Evolutionary conservation across 202 grass and related monocot genomes (phyloP), one percentile per base, ranked within the genome.

Genomic region (Eragrostis tef): DNA sequence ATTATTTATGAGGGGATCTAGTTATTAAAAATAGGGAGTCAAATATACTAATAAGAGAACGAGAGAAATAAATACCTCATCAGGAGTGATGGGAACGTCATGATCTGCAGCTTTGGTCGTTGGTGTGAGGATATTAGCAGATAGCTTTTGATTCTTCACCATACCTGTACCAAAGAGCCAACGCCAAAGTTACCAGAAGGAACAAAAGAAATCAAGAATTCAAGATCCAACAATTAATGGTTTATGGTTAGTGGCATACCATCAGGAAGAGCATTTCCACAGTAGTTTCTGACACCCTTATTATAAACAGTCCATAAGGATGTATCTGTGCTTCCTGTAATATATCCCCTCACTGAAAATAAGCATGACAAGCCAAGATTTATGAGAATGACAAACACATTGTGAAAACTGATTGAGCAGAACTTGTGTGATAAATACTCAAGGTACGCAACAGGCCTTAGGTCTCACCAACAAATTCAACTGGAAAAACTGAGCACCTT

Each of bases 381-480:
- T 34, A 51, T 48, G 19, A 77, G 25, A 71, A 71, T 27, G 49
- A 42, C 34, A 60, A 70, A 74, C 67, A 29, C 0, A 79, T 39
- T 39, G 58, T 24, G 9, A 21, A 16, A 67, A 75, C 6, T 70
- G 61, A 58, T 16, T 73, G 58, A 73, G 26, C 15, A 58, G 9
- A 39, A 39, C 34, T 39, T 39, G 41, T 68, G 67, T 47, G 7
- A 19, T 1, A 68, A 64, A 70, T 36, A 81, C 79, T 25, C 36
- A 74, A 73, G n/a, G 69, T 16, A 87, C 62, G 25, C 20, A 79
- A 31, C 11, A 79, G 69, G 80, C 58, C 17, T 79, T 74, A 76
- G 75, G 64, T 56, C 91, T 94, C 85, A 98, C 95, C 92, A 58
- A 98, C 90, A 91, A 98, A 98, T 93, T 98, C 95, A 86, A 98